phyloP scores from a whole-genome alignment of 192 early-diverging fungal genomes.

The Umbelopsis sp. region DNA sequence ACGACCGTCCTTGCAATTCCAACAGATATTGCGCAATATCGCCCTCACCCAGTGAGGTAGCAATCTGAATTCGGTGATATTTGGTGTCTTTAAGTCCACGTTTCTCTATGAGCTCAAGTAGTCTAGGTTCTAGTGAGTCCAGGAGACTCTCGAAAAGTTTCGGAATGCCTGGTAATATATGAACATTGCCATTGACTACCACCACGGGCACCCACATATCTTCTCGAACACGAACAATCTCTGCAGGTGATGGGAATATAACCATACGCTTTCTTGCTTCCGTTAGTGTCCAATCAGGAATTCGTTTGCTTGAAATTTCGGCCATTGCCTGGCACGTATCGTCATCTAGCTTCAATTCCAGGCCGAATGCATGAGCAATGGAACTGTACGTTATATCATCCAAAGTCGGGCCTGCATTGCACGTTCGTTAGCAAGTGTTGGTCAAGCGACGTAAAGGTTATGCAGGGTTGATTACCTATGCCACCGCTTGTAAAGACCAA shows the following conservation, averaged over 20 bases:
- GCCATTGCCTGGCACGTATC: conserved; percentile 61
- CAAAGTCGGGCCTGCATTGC: conserved; percentile 54
- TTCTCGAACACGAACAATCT: conserved; percentile 44
- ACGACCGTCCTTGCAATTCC: conserved; percentile 34
- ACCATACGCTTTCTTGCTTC: conserved; percentile 68
- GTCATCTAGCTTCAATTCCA: conserved; percentile 53
- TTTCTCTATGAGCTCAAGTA: conserved; percentile 19
- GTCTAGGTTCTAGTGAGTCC: conserved; percentile 34
- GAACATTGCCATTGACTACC: conserved; percentile 63
- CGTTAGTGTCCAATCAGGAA: conserved; percentile 32
- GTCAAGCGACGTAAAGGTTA: neutral
- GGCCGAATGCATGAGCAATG: conserved; percentile 60
- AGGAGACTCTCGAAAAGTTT: conserved; percentile 58
- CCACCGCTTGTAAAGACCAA: conserved; percentile 78
- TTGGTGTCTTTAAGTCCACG: conserved; percentile 2
- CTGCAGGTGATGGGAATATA: conserved; percentile 50
- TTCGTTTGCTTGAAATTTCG: conserved; percentile 21
- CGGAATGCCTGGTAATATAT: conserved; percentile 73
- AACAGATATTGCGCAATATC: conserved; percentile 50
- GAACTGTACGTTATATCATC: conserved; percentile 72
- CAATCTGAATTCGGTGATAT: conserved; percentile 50
- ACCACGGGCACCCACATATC: conserved; percentile 78
- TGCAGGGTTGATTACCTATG: conserved; percentile 49
- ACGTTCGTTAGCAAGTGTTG: neutral
- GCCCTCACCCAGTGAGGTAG: conserved; percentile 46